A percentile compares a stretch with the other conserved stretches of the same genome.
These are phyloP conservation scores for Polychaeton citri DNA, from an alignment of 2,329 filamentous ascomycete species.

Conservation along the genomic window DNA sequence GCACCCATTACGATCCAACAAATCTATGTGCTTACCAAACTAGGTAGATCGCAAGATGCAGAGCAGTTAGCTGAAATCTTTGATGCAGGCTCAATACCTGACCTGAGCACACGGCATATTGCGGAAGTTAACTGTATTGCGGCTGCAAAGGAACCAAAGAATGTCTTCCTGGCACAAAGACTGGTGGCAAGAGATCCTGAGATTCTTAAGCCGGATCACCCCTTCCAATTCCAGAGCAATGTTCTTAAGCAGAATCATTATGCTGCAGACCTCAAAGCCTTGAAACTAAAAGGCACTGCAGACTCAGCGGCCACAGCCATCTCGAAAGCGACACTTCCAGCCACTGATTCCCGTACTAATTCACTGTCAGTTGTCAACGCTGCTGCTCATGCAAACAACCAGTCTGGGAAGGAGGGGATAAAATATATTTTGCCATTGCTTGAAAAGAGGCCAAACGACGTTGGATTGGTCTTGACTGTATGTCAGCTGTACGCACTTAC, in stretches of 20 bases:
- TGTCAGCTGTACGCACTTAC: conserved; percentile 67
- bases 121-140: conserved; percentile 53
- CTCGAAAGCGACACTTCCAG: conserved; percentile 32
- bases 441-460: conserved; percentile 61
- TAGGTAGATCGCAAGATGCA: conserved; percentile 55
- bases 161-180: conserved; percentile 57
- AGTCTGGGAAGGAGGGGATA: conserved; percentile 52
- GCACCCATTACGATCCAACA: conserved; percentile 66
- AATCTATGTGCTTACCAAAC: conserved; percentile 53
- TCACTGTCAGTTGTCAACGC: conserved; percentile 54
- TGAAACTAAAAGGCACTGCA: conserved; percentile 55
- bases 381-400: conserved; percentile 55
- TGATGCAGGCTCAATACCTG: conserved; percentile 49
- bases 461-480: conserved; percentile 67
- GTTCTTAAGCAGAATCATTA: conserved; percentile 50
- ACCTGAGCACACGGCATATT: conserved; percentile 52
- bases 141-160: conserved; percentile 32
- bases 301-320: conserved; percentile 40
- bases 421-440: conserved; percentile 56
- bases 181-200: conserved; percentile 43
- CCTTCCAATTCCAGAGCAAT: conserved; percentile 58
- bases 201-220: conserved; percentile 44
- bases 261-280: conserved; percentile 49
- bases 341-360: conserved; percentile 28
- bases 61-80: conserved; percentile 49